Evolutionary conservation across 2,329 filamentous ascomycete genomes (phyloP).

Genomic region (Colletotrichum sp.): DNA sequence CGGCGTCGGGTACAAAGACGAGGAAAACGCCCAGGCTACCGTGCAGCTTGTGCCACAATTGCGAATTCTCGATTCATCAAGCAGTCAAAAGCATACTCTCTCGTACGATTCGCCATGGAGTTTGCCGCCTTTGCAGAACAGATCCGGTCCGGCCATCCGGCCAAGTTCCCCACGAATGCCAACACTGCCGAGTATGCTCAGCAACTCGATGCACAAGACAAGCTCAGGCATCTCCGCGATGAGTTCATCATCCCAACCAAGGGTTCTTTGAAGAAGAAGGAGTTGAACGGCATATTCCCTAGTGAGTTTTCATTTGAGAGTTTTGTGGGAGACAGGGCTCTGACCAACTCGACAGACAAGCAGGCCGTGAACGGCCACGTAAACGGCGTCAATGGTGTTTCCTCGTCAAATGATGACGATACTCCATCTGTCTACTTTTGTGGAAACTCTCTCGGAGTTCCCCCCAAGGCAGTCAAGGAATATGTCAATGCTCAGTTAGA

Average conservation of each 20-base stretch:
- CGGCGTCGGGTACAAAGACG: conserved; percentile 22
- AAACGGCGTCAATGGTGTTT: conserved; percentile 25
- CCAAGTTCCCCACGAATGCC: conserved; percentile 54
- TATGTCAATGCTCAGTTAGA: conserved; percentile 77
- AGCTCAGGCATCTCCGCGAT: conserved; percentile 64
- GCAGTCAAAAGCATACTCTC: not conserved
- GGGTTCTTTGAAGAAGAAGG: conserved; percentile 70
- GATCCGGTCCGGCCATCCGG: conserved; percentile 44
- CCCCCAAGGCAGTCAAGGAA: conserved; percentile 68
- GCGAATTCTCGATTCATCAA: not conserved
- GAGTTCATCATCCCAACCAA: conserved; percentile 83
- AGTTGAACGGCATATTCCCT: conserved; percentile 51
- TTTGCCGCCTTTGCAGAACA: conserved; percentile 41
- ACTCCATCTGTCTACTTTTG: conserved; percentile 72
- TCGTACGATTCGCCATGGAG: conserved; percentile 38
- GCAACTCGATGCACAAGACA: conserved; percentile 64
- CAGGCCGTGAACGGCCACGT: conserved; percentile 27
- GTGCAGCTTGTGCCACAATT: not conserved
- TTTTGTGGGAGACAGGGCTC: not conserved
- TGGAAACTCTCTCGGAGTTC: conserved; percentile 80
- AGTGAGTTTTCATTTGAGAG: conserved; percentile 33
- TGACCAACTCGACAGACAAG: not conserved
- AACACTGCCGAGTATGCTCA: conserved; percentile 53
- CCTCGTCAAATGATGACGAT: conserved; percentile 34
- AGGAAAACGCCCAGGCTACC: conserved; percentile 1